Base-by-base conservation (phyloP, 805 yeast species). In the Priceomyces castillae region DNA sequence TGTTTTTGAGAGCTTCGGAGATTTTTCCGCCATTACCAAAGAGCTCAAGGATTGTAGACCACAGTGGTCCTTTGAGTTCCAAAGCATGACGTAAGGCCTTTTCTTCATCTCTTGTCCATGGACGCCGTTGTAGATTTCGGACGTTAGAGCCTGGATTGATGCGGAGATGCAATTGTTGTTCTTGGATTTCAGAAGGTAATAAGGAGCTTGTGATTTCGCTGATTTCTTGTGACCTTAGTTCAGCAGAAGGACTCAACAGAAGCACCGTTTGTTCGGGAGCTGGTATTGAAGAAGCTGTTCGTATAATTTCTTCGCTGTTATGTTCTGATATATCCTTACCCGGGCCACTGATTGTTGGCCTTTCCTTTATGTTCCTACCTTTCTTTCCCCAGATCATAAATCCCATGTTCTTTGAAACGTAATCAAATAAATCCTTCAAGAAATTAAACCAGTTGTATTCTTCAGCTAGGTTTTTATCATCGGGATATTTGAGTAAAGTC, bases 11-110 rank as follows among this genome's bases (percentile, higher is more conserved):
- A 1, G 82, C 79, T 60, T 94, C 98, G 33, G 83, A 81, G 19
- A 85, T 74, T 37, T 83, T 76, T 3, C 99, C 99, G 7, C 98
- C 98, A 3, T 96, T 86, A 1, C 99, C 99, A 60, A 85, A 86
- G n/a, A 86, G 66, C 55, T 87, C 96, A 37, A 92, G 65, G 41
- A 94, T 94, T 43, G 86, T 86, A 1, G 96, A 75, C 99, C 99
- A 94, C 51, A 85, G 88, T 0, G 98, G 95, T 1, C 99, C 99
- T 50, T 84, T 80, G 17, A 80, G 70, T 50, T 86, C 85, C 45
- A 94, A 70, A 0, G 97, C 98, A 42, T 81, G 82, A 22, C 85
- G 67, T 18, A 94, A 71, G 0, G 97, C 94, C 26, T 77, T 80
- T 57, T 94, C 98, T 61, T 94, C 99, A 30, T 83, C 90, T 46